Evolutionary conservation across 768 basidiomycete species (phyloP).

Genomic region (Glaciozyma martinii): DNA sequence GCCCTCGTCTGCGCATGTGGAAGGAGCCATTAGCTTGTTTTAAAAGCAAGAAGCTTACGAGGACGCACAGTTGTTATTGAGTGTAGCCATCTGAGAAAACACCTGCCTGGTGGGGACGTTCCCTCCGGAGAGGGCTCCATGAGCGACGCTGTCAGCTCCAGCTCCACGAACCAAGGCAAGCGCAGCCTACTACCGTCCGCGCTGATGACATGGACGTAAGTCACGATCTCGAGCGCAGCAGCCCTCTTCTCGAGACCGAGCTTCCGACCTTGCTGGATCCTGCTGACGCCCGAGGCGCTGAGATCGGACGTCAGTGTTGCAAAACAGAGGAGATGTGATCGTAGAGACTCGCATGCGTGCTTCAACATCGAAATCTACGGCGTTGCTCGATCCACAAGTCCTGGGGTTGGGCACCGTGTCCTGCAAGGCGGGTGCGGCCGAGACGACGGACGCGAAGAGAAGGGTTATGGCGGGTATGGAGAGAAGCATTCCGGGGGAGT

Average conservation of each 20-base stretch:
- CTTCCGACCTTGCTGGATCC: no score
- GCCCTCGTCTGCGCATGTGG: neutral
- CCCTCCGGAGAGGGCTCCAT: no score
- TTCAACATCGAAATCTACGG: neutral
- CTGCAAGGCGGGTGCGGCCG: neutral
- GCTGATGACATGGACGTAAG: neutral
- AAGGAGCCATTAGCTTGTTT: no score
- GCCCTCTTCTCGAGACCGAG: neutral
- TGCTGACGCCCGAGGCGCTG: no score
- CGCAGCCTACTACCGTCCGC: neutral
- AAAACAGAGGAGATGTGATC: neutral
- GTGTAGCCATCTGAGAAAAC: no score
- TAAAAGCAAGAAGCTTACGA: neutral
- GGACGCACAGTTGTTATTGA: neutral
- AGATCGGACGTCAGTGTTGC: neutral
- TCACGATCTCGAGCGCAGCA: neutral
- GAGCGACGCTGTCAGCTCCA: no score
- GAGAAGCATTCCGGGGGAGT: neutral
- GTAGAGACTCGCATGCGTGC: neutral
- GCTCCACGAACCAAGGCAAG: no score
- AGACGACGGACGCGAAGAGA: neutral
- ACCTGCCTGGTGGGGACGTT: no score
- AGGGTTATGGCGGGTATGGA: neutral
- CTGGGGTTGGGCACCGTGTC: neutral
- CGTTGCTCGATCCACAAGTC: neutral